phyloP scores from a whole-genome alignment of 1,284 basidiomycete species.

The Ceraceosorus bombacis region DNA sequence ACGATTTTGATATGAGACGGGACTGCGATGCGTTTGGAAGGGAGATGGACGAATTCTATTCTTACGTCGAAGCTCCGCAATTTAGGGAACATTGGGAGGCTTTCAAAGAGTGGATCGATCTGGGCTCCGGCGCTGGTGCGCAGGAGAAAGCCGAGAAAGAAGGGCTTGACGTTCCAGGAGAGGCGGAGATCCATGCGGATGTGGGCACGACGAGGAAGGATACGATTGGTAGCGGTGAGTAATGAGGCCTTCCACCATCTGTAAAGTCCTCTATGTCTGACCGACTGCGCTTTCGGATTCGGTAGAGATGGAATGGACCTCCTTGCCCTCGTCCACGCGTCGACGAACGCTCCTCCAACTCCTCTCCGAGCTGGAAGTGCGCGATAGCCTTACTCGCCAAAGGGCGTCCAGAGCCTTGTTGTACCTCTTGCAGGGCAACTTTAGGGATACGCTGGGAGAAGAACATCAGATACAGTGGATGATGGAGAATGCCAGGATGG shows the following conservation, averaged over 20 bases:
- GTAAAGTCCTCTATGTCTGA: neutral
- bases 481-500: slow-evolving; percentile 81
- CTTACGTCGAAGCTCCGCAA: slow-evolving; percentile 89
- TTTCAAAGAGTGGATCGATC: slow-evolving; percentile 61
- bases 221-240: neutral
- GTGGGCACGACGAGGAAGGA: neutral
- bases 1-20: slow-evolving; percentile 40
- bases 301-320: slow-evolving; percentile 23
- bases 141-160: neutral
- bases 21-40: slow-evolving; percentile 91
- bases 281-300: neutral
- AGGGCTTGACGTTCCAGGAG: neutral
- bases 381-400: slow-evolving; percentile 35
- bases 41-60: slow-evolving; percentile 97
- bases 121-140: neutral
- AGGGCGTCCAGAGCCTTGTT: slow-evolving; percentile 34
- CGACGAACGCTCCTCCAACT: slow-evolving; percentile 33
- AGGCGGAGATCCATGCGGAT: too few species aligned
- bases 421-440: slow-evolving; percentile 62
- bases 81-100: slow-evolving; percentile 77
- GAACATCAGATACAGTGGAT: slow-evolving; percentile 95
- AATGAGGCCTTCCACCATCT: neutral
- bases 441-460: slow-evolving; percentile 78
- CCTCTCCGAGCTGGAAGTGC: slow-evolving; percentile 35
- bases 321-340: slow-evolving; percentile 29